phyloP scores from a whole-genome alignment of 2,329 filamentous ascomycete species.

The Cladophialophora chaetospira region DNA sequence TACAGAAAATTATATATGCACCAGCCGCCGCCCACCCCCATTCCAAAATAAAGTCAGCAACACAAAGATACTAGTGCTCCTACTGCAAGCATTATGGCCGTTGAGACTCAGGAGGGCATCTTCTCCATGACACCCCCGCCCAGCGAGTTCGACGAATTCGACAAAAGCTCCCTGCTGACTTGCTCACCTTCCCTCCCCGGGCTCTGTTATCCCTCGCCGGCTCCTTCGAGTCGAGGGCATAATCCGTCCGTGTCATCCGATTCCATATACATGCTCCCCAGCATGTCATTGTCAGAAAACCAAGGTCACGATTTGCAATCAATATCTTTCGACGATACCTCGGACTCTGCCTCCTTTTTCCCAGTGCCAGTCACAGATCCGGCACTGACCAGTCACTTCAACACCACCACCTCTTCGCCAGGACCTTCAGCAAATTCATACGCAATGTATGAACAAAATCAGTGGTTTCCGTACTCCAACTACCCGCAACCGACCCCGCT shows the following conservation, averaged over 20 bases:
- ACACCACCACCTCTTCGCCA: constrained; percentile 2
- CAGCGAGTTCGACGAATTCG: constrained; percentile 33
- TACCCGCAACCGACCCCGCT: constrained; percentile 26
- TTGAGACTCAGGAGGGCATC: constrained; percentile 26
- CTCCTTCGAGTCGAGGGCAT: constrained; percentile 31
- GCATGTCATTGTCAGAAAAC: constrained; percentile 20
- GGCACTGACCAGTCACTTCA: constrained; percentile 19
- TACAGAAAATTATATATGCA: constrained; percentile 18
- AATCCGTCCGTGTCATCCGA: constrained; percentile 27
- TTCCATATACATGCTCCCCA: constrained; percentile 25
- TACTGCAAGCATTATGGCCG: constrained; percentile 20
- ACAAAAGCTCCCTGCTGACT: constrained; percentile 29
- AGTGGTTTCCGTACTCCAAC: constrained; percentile 29
- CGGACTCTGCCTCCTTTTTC: constrained; percentile 28
- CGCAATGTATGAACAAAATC: constrained; percentile 27
- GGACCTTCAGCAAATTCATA: constrained; percentile 18
- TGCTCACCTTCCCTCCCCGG: constrained; percentile 29
- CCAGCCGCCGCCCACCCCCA: neutral
- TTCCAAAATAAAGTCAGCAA: neutral
- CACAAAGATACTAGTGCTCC: neutral
- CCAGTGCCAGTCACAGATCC: constrained; percentile 25
- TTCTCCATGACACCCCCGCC: constrained; percentile 33
- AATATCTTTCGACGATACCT: constrained; percentile 25
- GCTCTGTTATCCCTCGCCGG: constrained; percentile 32
- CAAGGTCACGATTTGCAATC: constrained; percentile 23